These are phyloP conservation scores for Phtheirospermum japonicum DNA, from an alignment of 257 asterid species.

Conservation along the genomic window DNA sequence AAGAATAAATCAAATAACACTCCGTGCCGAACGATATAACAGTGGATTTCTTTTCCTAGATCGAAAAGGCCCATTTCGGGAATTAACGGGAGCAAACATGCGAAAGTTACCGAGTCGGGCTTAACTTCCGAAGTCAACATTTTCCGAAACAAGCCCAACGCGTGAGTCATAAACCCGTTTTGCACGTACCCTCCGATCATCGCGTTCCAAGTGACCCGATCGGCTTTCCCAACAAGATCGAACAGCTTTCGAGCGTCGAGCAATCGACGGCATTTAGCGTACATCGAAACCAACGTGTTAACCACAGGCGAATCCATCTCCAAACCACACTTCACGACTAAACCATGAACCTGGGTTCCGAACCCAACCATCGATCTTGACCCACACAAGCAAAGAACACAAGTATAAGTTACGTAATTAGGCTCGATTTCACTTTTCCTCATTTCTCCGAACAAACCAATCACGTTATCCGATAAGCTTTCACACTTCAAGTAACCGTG, in stretches of 20 bases:
- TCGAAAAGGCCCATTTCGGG: slow-evolving; percentile 39
- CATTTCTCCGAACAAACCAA: slow-evolving; percentile 62
- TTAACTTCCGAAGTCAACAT: slow-evolving; percentile 50
- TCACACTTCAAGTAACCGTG: slow-evolving; percentile 55
- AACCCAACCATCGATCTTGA: slow-evolving; percentile 43
- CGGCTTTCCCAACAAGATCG: slow-evolving; percentile 39
- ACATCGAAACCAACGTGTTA: slow-evolving; percentile 74
- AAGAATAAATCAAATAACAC: slow-evolving; percentile 61
- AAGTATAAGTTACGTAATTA: slow-evolving; percentile 59
- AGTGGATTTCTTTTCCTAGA: slow-evolving; percentile 69
- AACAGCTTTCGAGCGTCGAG: slow-evolving; percentile 59
- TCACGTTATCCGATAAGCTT: slow-evolving; percentile 38
- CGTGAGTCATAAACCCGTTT: slow-evolving; percentile 62
- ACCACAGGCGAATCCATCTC: slow-evolving; percentile 60
- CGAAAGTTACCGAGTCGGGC: slow-evolving; percentile 75
- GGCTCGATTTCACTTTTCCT: slow-evolving; percentile 49
- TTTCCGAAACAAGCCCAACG: slow-evolving; percentile 44
- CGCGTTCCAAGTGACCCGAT: slow-evolving; percentile 67
- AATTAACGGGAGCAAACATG: slow-evolving; percentile 73
- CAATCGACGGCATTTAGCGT: slow-evolving; percentile 58
- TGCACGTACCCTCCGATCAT: slow-evolving; percentile 85
- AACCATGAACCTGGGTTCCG: slow-evolving; percentile 68
- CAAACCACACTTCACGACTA: slow-evolving; percentile 53
- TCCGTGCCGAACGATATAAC: slow-evolving; percentile 57
- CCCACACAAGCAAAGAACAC: slow-evolving; percentile 65